Percentiles rank a stretch among this genome's conserved stretches.
phyloP scores from a whole-genome alignment of 2,329 filamentous ascomycete species.

The Aspergillus sp. region DNA sequence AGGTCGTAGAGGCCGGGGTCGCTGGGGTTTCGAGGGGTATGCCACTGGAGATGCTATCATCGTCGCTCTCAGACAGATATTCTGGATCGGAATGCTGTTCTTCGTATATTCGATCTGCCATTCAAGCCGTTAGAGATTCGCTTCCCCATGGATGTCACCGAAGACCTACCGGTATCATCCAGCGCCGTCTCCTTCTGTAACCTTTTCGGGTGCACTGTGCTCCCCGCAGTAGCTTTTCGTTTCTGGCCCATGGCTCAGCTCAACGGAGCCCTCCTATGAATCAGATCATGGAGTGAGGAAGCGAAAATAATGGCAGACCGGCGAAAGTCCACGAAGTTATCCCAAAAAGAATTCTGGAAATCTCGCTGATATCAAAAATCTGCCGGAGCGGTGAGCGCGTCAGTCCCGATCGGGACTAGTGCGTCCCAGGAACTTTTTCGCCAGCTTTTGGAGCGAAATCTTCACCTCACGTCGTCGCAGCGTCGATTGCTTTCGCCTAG shows the following conservation, averaged over 20 bases:
- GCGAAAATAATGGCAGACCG: not conserved
- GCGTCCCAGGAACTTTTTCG: constrained; percentile 26
- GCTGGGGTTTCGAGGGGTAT: constrained; percentile 40
- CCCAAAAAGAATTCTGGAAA: not conserved
- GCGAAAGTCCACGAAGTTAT: too few species aligned
- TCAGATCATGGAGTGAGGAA: constrained; percentile 3
- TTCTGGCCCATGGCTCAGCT: constrained; percentile 27
- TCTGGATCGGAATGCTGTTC: constrained; percentile 28
- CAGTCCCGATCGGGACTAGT: constrained; percentile 19
- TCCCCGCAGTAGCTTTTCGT: constrained; percentile 24
- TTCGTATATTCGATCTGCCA: constrained; percentile 31
- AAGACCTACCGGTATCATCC: constrained; percentile 22
- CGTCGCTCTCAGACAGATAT: constrained; percentile 20
- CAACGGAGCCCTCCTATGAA: not conserved
- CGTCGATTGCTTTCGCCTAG: constrained; percentile 8
- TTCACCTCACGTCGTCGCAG: constrained; percentile 11
- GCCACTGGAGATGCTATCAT: constrained; percentile 21
- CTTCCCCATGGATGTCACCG: constrained; percentile 4
- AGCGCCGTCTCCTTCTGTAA: constrained; percentile 20
- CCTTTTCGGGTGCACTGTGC: constrained; percentile 21
- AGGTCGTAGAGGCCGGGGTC: constrained; percentile 45
- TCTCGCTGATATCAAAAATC: constrained; percentile 15
- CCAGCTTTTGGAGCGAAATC: constrained; percentile 20
- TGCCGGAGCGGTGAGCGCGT: constrained; percentile 28
- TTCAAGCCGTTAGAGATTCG: not conserved